Conservation (phyloP, 306 rosid species). For the Sesbania bispinosa region DNA sequence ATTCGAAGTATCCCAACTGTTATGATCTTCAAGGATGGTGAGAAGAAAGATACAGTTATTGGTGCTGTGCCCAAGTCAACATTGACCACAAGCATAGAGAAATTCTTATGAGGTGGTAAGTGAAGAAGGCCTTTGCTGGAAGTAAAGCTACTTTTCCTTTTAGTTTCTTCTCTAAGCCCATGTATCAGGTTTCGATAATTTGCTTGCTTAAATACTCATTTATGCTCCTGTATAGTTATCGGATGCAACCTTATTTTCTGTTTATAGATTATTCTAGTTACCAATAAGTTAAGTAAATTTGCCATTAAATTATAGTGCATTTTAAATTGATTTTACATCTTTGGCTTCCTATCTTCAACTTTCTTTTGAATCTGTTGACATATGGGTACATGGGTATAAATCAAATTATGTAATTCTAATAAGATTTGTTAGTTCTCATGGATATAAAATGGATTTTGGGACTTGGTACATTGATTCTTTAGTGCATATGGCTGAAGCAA, state of each 20-base stretch:
- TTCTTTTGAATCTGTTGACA: neutral
- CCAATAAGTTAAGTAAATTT: neutral
- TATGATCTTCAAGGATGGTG: slow-evolving; percentile 74
- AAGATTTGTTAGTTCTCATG: neutral
- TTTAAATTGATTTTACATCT: neutral
- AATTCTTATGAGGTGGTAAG: slow-evolving; percentile 61
- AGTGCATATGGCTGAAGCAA: neutral
- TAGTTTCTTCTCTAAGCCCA: slow-evolving; percentile 26
- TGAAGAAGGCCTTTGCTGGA: slow-evolving; percentile 27
- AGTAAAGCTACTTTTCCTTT: slow-evolving; percentile 37
- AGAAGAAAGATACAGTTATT: slow-evolving; percentile 80
- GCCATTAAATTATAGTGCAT: no score
- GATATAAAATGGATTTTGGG: neutral
- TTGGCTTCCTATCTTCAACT: no score
- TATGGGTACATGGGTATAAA: neutral
- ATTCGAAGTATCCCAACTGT: slow-evolving; percentile 90
- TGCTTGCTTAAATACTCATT: slow-evolving; percentile 32
- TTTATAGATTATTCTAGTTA: slow-evolving; percentile 28
- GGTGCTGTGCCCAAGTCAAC: slow-evolving; percentile 88
- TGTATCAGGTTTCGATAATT: slow-evolving; percentile 30
- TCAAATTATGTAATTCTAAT: neutral
- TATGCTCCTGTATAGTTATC: slow-evolving; percentile 46
- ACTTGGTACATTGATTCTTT: neutral
- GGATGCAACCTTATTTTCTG: slow-evolving; percentile 27
- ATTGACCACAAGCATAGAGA: slow-evolving; percentile 72